Percentiles rank a stretch among this genome's conserved stretches.
Evolutionary conservation across 2,329 filamentous ascomycete genomes (phyloP).

Genomic region (Pestalotiopsis sp.): DNA sequence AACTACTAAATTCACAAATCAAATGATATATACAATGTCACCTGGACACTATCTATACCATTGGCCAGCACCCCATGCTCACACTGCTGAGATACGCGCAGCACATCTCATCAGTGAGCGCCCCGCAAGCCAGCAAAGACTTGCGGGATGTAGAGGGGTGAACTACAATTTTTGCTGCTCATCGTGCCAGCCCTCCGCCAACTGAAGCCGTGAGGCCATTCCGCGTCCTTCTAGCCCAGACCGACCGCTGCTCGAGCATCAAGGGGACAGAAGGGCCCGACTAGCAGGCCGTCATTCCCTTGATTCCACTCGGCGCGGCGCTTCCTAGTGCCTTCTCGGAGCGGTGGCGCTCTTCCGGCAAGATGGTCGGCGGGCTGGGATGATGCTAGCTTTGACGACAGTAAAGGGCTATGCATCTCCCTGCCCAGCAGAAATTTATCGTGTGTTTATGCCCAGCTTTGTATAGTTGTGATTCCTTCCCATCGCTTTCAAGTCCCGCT

Average conservation of each 20-base stretch:
- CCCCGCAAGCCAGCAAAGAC: neutral
- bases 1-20: slow-evolving; percentile 17
- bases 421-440: slow-evolving; percentile 29
- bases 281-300: slow-evolving; percentile 10
- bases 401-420: slow-evolving; percentile 32
- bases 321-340: slow-evolving; percentile 25
- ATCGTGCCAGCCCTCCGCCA: slow-evolving; percentile 10
- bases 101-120: slow-evolving; percentile 11
- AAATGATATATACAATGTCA: slow-evolving; percentile 1
- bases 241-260: slow-evolving; percentile 1
- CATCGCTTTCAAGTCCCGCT: slow-evolving; percentile 26
- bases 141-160: slow-evolving; percentile 16
- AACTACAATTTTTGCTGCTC: slow-evolving; percentile 14
- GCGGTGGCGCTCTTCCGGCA: slow-evolving; percentile 16
- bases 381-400: slow-evolving; percentile 26
- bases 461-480: slow-evolving; percentile 29
- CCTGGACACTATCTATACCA: slow-evolving; percentile 13
- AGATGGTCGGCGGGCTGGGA: slow-evolving; percentile 20
- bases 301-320: slow-evolving; percentile 30
- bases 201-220: neutral
- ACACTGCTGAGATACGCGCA: slow-evolving; percentile 2
- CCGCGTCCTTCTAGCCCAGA: slow-evolving; percentile 10
- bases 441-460: slow-evolving; percentile 32
- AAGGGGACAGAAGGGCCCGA: neutral
- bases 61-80: slow-evolving; percentile 17